A percentile compares a stretch with the other conserved stretches of the same genome.
Evolutionary conservation across 495 filamentous ascomycete genomes (phyloP).

Genomic region (Astrothelium macrocarpum): DNA sequence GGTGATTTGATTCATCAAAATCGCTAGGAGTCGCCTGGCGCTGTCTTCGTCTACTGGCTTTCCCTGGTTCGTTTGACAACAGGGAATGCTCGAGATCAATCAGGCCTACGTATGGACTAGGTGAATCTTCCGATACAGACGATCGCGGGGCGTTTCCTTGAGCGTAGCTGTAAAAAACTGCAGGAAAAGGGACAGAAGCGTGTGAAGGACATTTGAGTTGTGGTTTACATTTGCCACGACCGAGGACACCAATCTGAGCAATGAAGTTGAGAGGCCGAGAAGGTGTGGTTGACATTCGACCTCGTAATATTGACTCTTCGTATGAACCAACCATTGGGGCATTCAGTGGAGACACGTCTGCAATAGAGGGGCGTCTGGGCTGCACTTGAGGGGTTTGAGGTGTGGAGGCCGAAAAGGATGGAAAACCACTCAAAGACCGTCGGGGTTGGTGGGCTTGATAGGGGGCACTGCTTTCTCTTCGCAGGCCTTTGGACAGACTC

Average conservation of each 20-base stretch:
- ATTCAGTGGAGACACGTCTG: conserved; percentile 66
- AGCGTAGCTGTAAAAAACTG: conserved; percentile 90
- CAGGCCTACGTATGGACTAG: conserved; percentile 91
- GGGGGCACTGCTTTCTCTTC: conserved; percentile 47
- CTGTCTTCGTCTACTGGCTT: conserved; percentile 37
- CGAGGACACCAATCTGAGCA: conserved; percentile 91
- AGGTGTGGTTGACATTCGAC: conserved; percentile 93
- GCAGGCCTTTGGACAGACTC: conserved; percentile 27
- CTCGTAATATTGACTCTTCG: conserved; percentile 89
- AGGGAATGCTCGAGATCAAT: conserved; percentile 84
- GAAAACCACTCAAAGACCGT: conserved; percentile 55
- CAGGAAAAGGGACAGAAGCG: conserved; percentile 86
- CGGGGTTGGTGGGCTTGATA: conserved; percentile 65
- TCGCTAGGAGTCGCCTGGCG: conserved; percentile 24
- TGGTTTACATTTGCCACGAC: conserved; percentile 79
- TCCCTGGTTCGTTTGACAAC: conserved; percentile 34
- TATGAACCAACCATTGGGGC: conserved; percentile 97
- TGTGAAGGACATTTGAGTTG: conserved; percentile 81
- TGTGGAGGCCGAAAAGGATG: conserved; percentile 41
- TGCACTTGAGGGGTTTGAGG: conserved; percentile 53
- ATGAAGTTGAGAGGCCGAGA: conserved; percentile 90
- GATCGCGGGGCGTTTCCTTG: conserved; percentile 49
- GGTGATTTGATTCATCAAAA: background rate
- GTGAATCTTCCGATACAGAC: conserved; percentile 61
- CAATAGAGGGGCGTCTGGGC: conserved; percentile 60